Base-by-base conservation (phyloP, 768 basidiomycete species). In the Boletus rubropictus region DNA sequence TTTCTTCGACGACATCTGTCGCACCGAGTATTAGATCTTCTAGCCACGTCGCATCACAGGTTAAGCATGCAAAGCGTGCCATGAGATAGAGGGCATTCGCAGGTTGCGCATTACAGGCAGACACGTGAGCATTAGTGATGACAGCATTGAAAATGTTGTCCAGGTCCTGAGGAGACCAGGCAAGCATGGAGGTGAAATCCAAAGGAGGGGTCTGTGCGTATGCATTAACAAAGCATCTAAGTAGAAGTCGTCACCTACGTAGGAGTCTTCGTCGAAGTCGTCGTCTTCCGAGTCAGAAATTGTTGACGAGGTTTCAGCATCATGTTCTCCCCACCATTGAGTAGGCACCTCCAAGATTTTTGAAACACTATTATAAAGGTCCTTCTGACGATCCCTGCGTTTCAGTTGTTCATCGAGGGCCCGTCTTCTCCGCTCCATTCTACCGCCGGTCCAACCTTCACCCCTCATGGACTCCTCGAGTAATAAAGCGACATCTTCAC, bases 21-120 rank as follows among this genome's bases (percentile, higher is more conserved):
- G 90, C 90, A 15, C 88, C 88, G 31, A 94, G 80, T 44, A 98
- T 79, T 22, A 99, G 73, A 62, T 96, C 93, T 64, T 95, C 93
- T 21, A 97, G 71, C 89, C 95, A 93, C 1, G 81, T 82, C 53
- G 88, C 82, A 62, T 93, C 91, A 60, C 91, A 92, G n/a, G 80
- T 83, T 24, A 90, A 69, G 54, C 83, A 85, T n/a, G 96, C 96
- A 67, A 95, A 99, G 37, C 93, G 81, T 11, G 91, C 84, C 42
- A 93, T 77, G 69, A 96, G 79, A 66, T 93, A 96, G 40, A 99
- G 69, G 10, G 81, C 81, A 61, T 95, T 97, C 24, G 95, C 96
- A 14, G 96, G 94, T 28, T 92, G 81, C 3, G 85, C 69, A 65
- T 92, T 84, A 41, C 79, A 78, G 39, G 88, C 72, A 17, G 78